Evolutionary conservation across 768 basidiomycete genomes (phyloP), one percentile per base, ranked within the genome.

Genomic region (Sistotremastrum suecicum): DNA sequence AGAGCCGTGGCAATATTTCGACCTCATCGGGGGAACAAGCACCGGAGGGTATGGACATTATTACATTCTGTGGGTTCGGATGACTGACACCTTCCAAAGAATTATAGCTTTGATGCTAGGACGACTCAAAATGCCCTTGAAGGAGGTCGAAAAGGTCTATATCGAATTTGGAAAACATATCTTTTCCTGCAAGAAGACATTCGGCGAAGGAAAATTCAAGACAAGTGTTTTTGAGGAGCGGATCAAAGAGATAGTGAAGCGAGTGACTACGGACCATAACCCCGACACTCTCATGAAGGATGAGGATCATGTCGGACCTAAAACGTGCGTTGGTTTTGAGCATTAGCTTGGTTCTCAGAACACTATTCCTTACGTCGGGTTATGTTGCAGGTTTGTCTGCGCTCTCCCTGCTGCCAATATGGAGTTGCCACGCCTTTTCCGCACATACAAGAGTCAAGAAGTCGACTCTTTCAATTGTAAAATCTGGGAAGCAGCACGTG

Each of bases 41-140:
- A 55, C 57, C 34, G 58, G 57, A 5, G 58, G 57, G 57, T 58
- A 11, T 34, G 56, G 38, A 5, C 9, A 4, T 5, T 39, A 12
- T 44, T 5, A 41, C 37, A 5, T 9, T 37, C 34, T 30, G 3
- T 35, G 5, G 10, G n/a, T 29, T 12, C 30, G 39, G 11, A 33
- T 31, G 39, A 20, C 20, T 20, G 20, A 40, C 8, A 31, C 45
- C n/a, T 48, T 42, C 9, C 11, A 11, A 32, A 56, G 51, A 6
- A 4, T 60, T 5, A 55, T 60, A 7, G 55, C 59, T 0, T 42
- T 60, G 11, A 50, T 60, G 44, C 48, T 60, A 9, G 59, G 59
- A 5, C 51, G 59, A 5, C 48, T 60, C 10, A 37, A 54, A 5
- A 53, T 60, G 48, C 39, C 54, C 7, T 46, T 56, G 8, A 47